Conservation (phyloP, 23 red algal species). For the Gracilariopsis chorda region DNA sequence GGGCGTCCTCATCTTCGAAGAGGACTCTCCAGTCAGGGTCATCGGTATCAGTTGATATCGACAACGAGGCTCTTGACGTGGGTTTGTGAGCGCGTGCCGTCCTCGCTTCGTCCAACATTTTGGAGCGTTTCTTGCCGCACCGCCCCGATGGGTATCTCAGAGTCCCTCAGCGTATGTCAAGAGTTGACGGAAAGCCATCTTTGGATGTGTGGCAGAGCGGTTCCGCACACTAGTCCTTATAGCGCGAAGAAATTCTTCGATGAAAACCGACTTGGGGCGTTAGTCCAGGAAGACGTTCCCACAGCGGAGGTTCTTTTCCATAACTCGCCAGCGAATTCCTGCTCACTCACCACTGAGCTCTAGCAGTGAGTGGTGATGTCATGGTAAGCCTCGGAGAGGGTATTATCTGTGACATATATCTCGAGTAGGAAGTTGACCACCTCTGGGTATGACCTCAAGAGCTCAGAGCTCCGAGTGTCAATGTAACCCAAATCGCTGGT, state of each 20-base stretch:
- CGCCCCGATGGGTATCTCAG: not conserved
- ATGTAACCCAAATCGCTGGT: not conserved
- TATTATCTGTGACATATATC: constrained; percentile 7
- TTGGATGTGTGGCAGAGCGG: not conserved
- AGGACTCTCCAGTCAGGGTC: not conserved
- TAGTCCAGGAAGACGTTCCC: not conserved
- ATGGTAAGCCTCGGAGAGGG: not conserved
- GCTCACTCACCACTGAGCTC: not conserved
- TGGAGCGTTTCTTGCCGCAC: not conserved
- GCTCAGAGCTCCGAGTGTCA: not conserved
- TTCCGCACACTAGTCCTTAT: not conserved
- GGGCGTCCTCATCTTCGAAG: not conserved
- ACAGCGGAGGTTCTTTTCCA: constrained; percentile 9
- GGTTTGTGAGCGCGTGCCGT: not conserved
- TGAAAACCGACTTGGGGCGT: not conserved
- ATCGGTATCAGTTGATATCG: not conserved
- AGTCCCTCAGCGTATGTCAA: not conserved
- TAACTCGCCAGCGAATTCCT: not conserved
- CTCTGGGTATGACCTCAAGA: not conserved
- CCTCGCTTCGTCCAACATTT: not conserved
- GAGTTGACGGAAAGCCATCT: not conserved
- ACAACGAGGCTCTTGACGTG: not conserved
- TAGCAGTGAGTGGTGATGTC: not conserved
- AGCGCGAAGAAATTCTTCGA: not conserved
- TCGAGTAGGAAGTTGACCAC: constrained; percentile 8